Evolutionary conservation across 2,329 filamentous ascomycete species (phyloP).

Genomic region (Coniochaeta ligniaria): DNA sequence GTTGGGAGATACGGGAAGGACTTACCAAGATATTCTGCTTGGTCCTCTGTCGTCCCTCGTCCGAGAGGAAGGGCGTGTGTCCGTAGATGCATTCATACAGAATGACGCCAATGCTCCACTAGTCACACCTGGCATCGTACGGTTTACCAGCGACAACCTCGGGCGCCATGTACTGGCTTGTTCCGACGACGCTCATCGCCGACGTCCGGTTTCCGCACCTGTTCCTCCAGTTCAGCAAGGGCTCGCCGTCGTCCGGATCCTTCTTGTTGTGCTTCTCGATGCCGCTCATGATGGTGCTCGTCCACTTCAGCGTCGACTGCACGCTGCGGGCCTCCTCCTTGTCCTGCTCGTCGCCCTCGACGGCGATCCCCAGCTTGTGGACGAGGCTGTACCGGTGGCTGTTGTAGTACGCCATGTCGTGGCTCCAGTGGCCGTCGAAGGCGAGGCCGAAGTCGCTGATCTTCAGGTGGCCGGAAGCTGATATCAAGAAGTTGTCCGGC

Average conservation of each 20-base stretch:
- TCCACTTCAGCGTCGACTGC: slow-evolving; percentile 27
- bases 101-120: slow-evolving; percentile 94
- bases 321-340: slow-evolving; percentile 39
- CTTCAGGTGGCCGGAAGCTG: slow-evolving; percentile 80
- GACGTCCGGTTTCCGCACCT: slow-evolving; percentile 60
- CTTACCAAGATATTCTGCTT: slow-evolving; percentile 77
- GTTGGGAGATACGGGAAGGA: slow-evolving; percentile 4
- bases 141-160: slow-evolving; percentile 76
- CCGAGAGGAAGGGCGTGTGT: slow-evolving; percentile 79
- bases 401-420: slow-evolving; percentile 81
- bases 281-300: slow-evolving; percentile 30
- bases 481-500: slow-evolving; percentile 93
- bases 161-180: slow-evolving; percentile 97
- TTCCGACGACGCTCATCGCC: slow-evolving; percentile 84
- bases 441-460: slow-evolving; percentile 95
- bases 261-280: slow-evolving; percentile 30
- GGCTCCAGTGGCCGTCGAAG: slow-evolving; percentile 92
- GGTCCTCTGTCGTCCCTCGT: slow-evolving; percentile 70
- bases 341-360: slow-evolving; percentile 70
- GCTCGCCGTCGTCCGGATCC: slow-evolving; percentile 27
- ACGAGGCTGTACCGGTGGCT: slow-evolving; percentile 74
- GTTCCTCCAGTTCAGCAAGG: slow-evolving; percentile 64
- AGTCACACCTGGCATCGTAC: slow-evolving; percentile 93
- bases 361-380: slow-evolving; percentile 64
- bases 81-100: slow-evolving; percentile 92